Percentiles rank a stretch among this genome's conserved stretches.
Evolutionary conservation across 2,329 filamentous ascomycete genomes (phyloP).

Genomic region (Microdochium nivale): DNA sequence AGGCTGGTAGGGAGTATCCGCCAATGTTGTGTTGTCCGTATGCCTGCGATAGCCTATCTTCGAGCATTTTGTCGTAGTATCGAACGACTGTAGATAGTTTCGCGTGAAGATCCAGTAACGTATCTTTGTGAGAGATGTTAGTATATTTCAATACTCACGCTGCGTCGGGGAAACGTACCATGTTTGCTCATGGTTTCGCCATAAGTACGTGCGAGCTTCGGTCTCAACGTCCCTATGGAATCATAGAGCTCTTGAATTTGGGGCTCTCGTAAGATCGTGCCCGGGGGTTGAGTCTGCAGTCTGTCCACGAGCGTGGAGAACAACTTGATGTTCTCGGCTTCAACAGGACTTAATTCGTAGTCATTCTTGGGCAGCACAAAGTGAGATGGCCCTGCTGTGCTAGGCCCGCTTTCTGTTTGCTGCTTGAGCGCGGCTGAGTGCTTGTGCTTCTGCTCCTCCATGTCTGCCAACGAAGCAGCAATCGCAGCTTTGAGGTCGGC

Average conservation of each 20-base stretch:
- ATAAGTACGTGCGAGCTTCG: conserved; percentile 90
- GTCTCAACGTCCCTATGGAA: conserved; percentile 85
- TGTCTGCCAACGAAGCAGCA: conserved; percentile 86
- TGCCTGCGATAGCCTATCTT: conserved; percentile 86
- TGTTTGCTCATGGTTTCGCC: conserved; percentile 99
- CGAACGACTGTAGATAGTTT: conserved; percentile 94
- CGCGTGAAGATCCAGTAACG: conserved; percentile 84
- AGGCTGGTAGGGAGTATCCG: conserved; percentile 49
- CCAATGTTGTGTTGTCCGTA: conserved; percentile 74
- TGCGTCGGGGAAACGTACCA: conserved; percentile 43
- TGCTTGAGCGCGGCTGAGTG: conserved; percentile 79
- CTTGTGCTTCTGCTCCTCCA: conserved; percentile 95
- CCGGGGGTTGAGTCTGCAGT: conserved; percentile 87
- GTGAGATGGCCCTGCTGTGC: conserved; percentile 37
- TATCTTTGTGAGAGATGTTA: conserved; percentile 51
- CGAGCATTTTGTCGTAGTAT: conserved; percentile 97
- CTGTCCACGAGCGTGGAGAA: conserved; percentile 92
- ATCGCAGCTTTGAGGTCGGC: conserved; percentile 91
- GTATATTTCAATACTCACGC: conserved; percentile 5
- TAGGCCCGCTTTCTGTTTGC: conserved; percentile 51
- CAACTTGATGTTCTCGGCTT: conserved; percentile 95
- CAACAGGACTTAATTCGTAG: conserved; percentile 86
- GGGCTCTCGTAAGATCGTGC: conserved; percentile 91
- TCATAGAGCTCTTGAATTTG: conserved; percentile 98
- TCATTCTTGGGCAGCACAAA: conserved; percentile 72